Base-by-base conservation (phyloP, 169 alveolate genomes). In the Amoebophrya sp. region DNA sequence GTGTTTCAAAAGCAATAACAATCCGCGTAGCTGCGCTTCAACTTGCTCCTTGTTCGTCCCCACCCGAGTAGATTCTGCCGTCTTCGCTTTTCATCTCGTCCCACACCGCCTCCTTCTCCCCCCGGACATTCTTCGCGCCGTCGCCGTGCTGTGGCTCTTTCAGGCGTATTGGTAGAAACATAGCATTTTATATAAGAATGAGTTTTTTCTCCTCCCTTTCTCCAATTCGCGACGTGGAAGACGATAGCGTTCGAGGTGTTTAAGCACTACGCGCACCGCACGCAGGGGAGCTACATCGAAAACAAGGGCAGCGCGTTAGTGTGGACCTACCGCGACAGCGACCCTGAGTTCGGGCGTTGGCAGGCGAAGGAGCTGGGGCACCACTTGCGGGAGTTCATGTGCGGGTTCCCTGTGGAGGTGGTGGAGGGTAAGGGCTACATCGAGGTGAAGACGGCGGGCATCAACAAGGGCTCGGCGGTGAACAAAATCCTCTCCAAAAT, bases 201-300 rank as follows among this genome's bases (percentile, higher is more conserved):
- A n/a, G n/a, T n/a, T n/a, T n/a, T n/a, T n/a, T n/a, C n/a, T n/a
- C n/a, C n/a, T n/a, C n/a, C n/a, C n/a, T n/a, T n/a, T n/a, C n/a
- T n/a, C n/a, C n/a, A n/a, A n/a, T n/a, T n/a, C 48, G 48, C 48
- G 48, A 91, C 94, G 41, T 94, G 96, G 96, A 94, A 94, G 92
- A 90, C 91, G 15, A 93, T 93, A 29, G 94, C 95, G 20, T 41
- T 93, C 48, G 94, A 92, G 93, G 92, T 94, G 48, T 91, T 94
- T 94, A 93, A 92, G 89, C 96, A 94, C 91, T 93, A 93, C 58
- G 94, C 92, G 45, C 94, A 95, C 88, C 91, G 97, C 31, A 96
- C 97, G 0, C 97, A 96, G 88, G 97, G 97, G 16, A 92, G 96
- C 48, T 96, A 93, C 93, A 91, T 96, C 90, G 97, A 96, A 90